Percentiles rank a stretch among this genome's conserved stretches.
These are phyloP conservation scores for Fusarium palustre DNA, from an alignment of 2,329 filamentous ascomycete genomes.

Conservation along the genomic window DNA sequence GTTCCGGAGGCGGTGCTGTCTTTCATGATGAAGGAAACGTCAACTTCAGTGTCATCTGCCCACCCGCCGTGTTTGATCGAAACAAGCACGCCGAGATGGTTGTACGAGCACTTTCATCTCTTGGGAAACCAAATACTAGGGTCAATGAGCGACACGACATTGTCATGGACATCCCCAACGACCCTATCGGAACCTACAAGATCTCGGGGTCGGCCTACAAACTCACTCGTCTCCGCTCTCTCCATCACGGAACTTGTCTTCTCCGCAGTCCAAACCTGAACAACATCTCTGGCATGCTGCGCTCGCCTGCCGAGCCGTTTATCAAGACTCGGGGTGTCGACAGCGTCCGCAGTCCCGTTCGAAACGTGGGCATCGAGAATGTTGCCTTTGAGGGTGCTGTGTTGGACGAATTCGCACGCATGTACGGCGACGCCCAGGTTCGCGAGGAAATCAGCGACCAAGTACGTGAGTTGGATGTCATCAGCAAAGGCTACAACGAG, in stretches of 20 bases:
- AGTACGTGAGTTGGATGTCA: conserved; percentile 59
- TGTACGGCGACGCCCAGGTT: conserved; percentile 68
- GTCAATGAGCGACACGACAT: conserved; percentile 97
- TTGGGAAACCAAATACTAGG: conserved; percentile 69
- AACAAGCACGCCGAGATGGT: conserved; percentile 94
- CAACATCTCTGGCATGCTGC: conserved; percentile 75
- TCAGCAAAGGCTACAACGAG: conserved; percentile 57
- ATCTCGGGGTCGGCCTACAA: conserved; percentile 97
- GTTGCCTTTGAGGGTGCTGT: conserved; percentile 66
- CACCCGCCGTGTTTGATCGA: conserved; percentile 79
- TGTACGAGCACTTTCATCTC: conserved; percentile 77
- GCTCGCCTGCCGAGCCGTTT: conserved; percentile 80
- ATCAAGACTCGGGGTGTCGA: conserved; percentile 88
- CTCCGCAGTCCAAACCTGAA: conserved; percentile 80
- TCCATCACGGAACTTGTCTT: conserved; percentile 95
- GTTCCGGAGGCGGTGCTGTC: conserved; percentile 91
- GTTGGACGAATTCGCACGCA: conserved; percentile 70
- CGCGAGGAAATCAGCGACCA: conserved; percentile 61
- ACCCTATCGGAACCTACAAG: conserved; percentile 68
- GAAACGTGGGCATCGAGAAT: conserved; percentile 75
- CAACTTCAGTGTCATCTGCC: conserved; percentile 94
- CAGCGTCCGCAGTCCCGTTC: conserved; percentile 86
- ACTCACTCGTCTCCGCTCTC: conserved; percentile 79
- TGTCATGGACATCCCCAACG: conserved; percentile 68
- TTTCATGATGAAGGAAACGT: conserved; percentile 95